Conservation (phyloP, 768 basidiomycete genomes). For the Boletus rubroflammeus region DNA sequence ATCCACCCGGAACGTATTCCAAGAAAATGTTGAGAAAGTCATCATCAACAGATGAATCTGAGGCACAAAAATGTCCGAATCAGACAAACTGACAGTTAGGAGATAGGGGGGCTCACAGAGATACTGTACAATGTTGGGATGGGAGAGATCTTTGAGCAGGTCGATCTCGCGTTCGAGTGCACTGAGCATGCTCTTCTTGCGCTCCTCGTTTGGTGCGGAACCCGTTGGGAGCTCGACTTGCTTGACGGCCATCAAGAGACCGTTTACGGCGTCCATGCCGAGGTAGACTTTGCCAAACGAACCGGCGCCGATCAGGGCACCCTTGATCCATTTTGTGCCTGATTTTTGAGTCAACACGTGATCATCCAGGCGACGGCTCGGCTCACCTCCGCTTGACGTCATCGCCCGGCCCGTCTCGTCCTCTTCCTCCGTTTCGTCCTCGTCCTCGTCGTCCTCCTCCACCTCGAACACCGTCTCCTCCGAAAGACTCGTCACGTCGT, state of each 20-base stretch:
- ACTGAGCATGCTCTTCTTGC: constrained; percentile 89
- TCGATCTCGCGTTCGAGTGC: constrained; percentile 93
- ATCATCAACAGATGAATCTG: constrained; percentile 92
- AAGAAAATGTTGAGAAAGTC: constrained; percentile 93
- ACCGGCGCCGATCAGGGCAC: constrained; percentile 90
- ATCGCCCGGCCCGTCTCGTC: constrained; percentile 51
- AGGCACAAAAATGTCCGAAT: neutral
- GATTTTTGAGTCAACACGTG: constrained; percentile 15
- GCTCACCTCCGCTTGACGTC: constrained; percentile 52
- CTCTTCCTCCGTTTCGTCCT: constrained; percentile 45
- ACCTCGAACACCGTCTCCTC: constrained; percentile 46
- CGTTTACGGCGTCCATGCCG: constrained; percentile 89
- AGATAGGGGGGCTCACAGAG: constrained; percentile 61
- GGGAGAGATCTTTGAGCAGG: constrained; percentile 86
- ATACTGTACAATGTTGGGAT: constrained; percentile 97
- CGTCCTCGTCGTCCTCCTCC: constrained; percentile 46
- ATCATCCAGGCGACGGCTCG: constrained; percentile 13
- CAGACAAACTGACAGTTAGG: neutral
- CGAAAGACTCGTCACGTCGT: constrained; percentile 46
- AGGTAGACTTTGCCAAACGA: constrained; percentile 96
- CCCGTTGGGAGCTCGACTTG: constrained; percentile 91
- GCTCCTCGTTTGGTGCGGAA: constrained; percentile 81
- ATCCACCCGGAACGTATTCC: constrained; percentile 95
- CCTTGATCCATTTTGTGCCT: constrained; percentile 96
- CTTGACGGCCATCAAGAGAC: constrained; percentile 95